Evolutionary conservation across 148 eudicot genomes (phyloP).

Genomic region (Mesembryanthemum crystallinum): DNA sequence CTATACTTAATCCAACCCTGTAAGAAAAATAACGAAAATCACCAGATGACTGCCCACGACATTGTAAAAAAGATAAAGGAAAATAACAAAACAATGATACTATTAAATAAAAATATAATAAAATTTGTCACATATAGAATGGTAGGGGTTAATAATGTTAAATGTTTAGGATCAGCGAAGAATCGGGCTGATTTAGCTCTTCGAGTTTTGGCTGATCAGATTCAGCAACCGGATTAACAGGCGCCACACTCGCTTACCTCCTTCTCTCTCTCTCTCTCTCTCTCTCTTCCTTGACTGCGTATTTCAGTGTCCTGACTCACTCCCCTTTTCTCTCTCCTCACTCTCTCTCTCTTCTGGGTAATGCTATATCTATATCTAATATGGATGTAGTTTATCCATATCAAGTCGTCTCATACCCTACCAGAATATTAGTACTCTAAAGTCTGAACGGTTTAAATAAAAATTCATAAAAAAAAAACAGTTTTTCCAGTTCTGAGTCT

Average conservation of each 20-base stretch:
- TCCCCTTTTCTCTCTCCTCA: neutral
- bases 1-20: too few relatives aligned
- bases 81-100: neutral
- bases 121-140: constrained; percentile 9
- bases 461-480: too few relatives aligned
- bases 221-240: constrained; percentile 25
- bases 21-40: neutral
- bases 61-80: neutral
- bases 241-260: constrained; percentile 29
- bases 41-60: constrained; percentile 12
- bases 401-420: too few relatives aligned
- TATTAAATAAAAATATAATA: neutral
- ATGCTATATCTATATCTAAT: too few relatives aligned
- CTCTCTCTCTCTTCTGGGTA: too few relatives aligned
- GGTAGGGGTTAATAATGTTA: neutral
- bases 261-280: neutral
- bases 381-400: too few relatives aligned
- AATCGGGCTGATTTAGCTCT: constrained; percentile 67
- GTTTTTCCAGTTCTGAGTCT: too few relatives aligned
- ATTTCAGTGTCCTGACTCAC: constrained; percentile 28
- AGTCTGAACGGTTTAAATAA: too few relatives aligned
- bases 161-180: constrained; percentile 43
- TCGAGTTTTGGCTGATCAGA: constrained; percentile 33
- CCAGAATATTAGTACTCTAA: too few relatives aligned
- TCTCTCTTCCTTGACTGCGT: constrained; percentile 1